Evolutionary conservation across 202 grass and related monocot species (phyloP), one percentile per base, ranked within the genome.

Genomic region (Schoenoplectus tabernaemontani): DNA sequence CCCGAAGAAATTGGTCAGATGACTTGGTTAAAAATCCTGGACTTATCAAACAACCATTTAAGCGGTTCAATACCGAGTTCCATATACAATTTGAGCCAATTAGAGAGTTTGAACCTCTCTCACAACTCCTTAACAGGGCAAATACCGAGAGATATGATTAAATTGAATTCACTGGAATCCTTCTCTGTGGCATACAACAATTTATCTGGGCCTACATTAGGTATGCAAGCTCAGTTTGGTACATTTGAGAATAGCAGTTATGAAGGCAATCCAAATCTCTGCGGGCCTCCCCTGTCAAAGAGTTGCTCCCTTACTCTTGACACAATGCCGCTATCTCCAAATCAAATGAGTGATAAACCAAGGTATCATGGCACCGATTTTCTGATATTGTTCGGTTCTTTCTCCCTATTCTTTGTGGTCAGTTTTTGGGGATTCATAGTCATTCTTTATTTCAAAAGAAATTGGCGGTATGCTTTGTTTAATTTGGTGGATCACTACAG

Each of bases 181-280:
- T 66, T 82, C 47, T 68, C 61, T 9, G 79, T 66, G 61, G 64
- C 61, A 82, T 69, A 82, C 15, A 82, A 59, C 13, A 69, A 66
- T 22, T 60, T 86, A 23, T 83, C 79, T 0, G 87, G 83, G 28
- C 63, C 82, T 34, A 88, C 72, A 39, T 28, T 71, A 5, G 78
- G 71, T 7, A 63, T 9, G 3, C 54, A 48, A 12, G 87, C 16
- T 0, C 87, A 89, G 48, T 89, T 89, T 69, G n/a, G 13, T 68
- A 74, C 83, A 82, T 89, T 89, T 86, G 83, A 26, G 75, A 12
- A 38, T 34, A 83, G 20, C 4, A 86, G 73, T 34, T 89, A 82
- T 1, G 57, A 86, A 64, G 83, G 83, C 0, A 86, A 89, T 28
- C 72, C 36, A 0, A 4, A 79, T 43, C 73, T 89, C n/a, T 83